Percentiles rank a stretch among this genome's conserved stretches.
Evolutionary conservation across 768 basidiomycete species (phyloP).

Genomic region (Ephemerocybe angulata): DNA sequence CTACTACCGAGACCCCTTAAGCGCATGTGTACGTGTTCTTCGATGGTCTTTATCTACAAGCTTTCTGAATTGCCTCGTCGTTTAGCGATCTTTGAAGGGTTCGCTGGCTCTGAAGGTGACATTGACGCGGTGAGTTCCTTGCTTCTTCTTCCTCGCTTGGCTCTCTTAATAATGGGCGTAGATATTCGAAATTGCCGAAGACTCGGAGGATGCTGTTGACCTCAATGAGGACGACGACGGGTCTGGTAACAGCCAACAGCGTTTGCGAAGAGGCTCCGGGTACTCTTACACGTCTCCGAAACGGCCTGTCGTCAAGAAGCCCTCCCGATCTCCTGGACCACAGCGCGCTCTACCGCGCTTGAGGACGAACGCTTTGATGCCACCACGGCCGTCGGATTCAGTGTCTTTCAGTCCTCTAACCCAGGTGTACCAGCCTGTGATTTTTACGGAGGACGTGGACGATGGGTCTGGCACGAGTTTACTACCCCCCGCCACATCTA

Average conservation of each 20-base stretch:
- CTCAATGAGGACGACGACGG: constrained; percentile 35
- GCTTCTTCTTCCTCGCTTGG: neutral
- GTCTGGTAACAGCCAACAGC: constrained; percentile 13
- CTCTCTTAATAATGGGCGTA: constrained; percentile 22
- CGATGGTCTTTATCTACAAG: neutral
- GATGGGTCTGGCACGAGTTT: constrained; percentile 8
- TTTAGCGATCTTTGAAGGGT: constrained; percentile 73
- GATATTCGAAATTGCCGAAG: constrained; percentile 80
- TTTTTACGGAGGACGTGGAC: constrained; percentile 45
- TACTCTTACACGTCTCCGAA: neutral
- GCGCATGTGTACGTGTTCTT: constrained; percentile 51
- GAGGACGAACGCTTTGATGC: constrained; percentile 43
- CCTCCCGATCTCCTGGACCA: constrained; percentile 14
- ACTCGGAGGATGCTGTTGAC: constrained; percentile 58
- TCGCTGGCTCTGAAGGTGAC: constrained; percentile 67
- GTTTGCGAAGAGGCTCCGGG: constrained; percentile 3
- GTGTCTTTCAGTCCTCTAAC: constrained; percentile 63
- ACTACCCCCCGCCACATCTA: constrained; percentile 12
- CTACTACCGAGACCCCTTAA: constrained; percentile 76
- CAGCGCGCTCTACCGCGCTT: constrained; percentile 30
- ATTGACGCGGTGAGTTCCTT: constrained; percentile 61
- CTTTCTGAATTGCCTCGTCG: neutral
- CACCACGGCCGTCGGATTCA: constrained; percentile 25
- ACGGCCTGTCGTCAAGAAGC: neutral
- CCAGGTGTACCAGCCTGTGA: constrained; percentile 67